Conservation (phyloP, 164 flowering plant species). For the Nymphaea thermarum region DNA sequence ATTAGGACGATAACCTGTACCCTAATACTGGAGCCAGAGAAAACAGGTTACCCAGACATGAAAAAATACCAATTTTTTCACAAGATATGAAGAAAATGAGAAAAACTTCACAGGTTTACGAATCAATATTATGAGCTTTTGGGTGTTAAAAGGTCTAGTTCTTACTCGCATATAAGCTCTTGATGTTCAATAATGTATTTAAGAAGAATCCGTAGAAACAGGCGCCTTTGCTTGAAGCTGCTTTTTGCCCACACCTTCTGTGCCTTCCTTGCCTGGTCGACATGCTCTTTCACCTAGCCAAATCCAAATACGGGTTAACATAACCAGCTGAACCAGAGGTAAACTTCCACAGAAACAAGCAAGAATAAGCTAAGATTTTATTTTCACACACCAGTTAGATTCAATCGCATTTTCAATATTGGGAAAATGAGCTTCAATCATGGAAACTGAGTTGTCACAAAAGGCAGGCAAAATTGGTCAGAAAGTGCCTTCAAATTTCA, state of each 20-base stretch:
- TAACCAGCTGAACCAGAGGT: neutral
- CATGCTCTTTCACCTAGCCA: constrained; percentile 76
- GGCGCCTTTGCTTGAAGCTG: constrained; percentile 91
- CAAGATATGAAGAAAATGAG: neutral
- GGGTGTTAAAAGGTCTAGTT: neutral
- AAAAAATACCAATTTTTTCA: neutral
- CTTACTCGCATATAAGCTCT: constrained; percentile 98
- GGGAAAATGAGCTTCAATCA: too few species aligned
- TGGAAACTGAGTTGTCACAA: too few species aligned
- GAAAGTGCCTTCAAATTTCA: too few species aligned
- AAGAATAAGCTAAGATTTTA: neutral
- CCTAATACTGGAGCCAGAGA: neutral
- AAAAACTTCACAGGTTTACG: neutral
- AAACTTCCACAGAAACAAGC: neutral
- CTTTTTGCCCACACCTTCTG: constrained; percentile 84
- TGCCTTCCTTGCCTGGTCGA: constrained; percentile 73
- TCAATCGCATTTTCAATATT: too few species aligned
- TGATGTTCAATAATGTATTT: constrained; percentile 94
- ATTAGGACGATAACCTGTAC: neutral
- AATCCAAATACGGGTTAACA: neutral
- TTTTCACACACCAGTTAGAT: too few species aligned
- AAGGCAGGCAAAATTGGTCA: too few species aligned
- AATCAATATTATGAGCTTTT: neutral
- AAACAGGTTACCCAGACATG: neutral
- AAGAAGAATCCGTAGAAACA: constrained; percentile 77